Conservation (phyloP, 371 early-diverging fungal genomes). For the Batrachochytrium dendrobatidis region DNA sequence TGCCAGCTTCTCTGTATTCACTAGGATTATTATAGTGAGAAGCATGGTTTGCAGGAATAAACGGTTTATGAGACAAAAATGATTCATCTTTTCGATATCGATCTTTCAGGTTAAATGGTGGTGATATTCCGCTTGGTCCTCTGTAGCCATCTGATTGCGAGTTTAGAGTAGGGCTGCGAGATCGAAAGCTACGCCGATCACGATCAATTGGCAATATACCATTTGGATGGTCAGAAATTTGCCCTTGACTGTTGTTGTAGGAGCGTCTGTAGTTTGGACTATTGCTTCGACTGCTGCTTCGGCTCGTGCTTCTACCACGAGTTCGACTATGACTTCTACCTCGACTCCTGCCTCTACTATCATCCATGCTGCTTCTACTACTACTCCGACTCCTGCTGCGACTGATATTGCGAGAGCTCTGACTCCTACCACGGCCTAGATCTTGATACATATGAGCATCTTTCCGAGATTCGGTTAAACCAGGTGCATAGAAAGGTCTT, state of each 20-base stretch:
- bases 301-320: slow-evolving; percentile 6
- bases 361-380: no score
- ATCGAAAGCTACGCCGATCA: background rate
- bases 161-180: background rate
- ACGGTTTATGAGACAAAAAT: no score
- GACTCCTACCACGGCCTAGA: slow-evolving; percentile 7
- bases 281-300: slow-evolving; percentile 10
- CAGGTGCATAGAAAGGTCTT: no score
- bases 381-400: background rate
- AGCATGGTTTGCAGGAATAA: no score
- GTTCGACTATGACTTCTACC: background rate
- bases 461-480: no score
- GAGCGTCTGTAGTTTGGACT: slow-evolving; percentile 32
- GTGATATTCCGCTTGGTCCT: background rate
- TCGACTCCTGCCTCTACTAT: background rate
- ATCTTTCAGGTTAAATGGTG: background rate
- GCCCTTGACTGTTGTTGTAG: slow-evolving; percentile 34
- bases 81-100: background rate
- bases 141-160: background rate
- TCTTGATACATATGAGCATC: no score
- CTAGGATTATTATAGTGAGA: no score
- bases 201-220: no score
- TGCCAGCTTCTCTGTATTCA: no score
- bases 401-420: no score
- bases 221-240: slow-evolving; percentile 7